Base-by-base conservation (phyloP, 805 yeast species). In the Martiniozyma abietophila region DNA sequence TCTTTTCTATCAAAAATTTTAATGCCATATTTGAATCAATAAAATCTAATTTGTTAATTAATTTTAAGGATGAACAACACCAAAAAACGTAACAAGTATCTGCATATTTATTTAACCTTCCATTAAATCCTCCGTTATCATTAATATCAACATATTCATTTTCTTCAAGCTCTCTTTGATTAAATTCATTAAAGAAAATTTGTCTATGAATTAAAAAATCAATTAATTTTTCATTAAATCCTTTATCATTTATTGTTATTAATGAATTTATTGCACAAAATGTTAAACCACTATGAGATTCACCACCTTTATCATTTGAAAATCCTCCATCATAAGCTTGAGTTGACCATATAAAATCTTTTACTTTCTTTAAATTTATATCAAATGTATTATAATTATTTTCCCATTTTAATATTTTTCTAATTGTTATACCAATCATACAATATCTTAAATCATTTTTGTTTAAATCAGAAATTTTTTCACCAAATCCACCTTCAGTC, bases 41-140 rank as follows among this genome's bases (percentile, higher is more conserved):
- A 10, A 73, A 48, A 1, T 39, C 36, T 0, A 34, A 33, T 15
- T 17, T 15, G 5, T 45, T 41, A 0, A 83, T 46, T 10, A 79
- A 45, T 2, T 50, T 45, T 41, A 84, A 58, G 4, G 83, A 62
- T 2, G 73, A 88, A 11, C 74, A 47, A 29, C 74, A 70, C 96
- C 96, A 86, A 66, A 85, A 86, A 6, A 80, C 71, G 50, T 86
- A 86, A 59, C 96, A 86, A 0, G 94, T 80, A 54, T 86, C 96
- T 4, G 80, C 80, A 38, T 65, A 69, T 53, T 86, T 86, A 53
- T 84, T 84, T n/a, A 72, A 75, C 30, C 96, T 64, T 1, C 96
- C 96, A 53, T 85, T 83, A 51, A 82, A 76, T 0, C 89, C 89
- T 2, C 96, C 96, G 34, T 58, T 57, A 48, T 80, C 89, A 2